Evolutionary conservation across 768 basidiomycete species (phyloP).

Genomic region (Collybiopsis luxurians): DNA sequence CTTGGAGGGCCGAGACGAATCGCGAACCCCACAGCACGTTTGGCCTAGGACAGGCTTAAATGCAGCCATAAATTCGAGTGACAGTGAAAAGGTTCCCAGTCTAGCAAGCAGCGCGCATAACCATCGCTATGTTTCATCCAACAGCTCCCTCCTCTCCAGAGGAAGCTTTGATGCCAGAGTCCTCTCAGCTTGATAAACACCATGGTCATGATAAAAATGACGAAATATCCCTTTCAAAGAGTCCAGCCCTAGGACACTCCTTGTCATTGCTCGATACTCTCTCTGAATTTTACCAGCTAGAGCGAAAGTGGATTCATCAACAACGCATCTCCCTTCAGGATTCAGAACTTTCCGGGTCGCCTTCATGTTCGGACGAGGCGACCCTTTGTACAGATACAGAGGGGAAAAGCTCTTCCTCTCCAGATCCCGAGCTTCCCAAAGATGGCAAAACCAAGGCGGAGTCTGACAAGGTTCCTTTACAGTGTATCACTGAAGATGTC

Average conservation of each 20-base stretch:
- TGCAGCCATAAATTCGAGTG: background rate
- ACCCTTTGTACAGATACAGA: too few relatives aligned
- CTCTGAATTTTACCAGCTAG: slow-evolving; percentile 64
- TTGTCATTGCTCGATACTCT: slow-evolving; percentile 61
- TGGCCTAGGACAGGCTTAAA: too few relatives aligned
- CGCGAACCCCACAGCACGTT: background rate
- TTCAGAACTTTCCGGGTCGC: too few relatives aligned
- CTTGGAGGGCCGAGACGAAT: slow-evolving; percentile 1
- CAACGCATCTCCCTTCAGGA: slow-evolving; percentile 60
- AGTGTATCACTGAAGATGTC: background rate
- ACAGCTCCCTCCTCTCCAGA: background rate
- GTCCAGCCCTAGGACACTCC: slow-evolving; percentile 43
- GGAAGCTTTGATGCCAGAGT: slow-evolving; percentile 25
- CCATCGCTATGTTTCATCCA: background rate
- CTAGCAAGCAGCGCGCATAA: background rate
- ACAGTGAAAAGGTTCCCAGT: background rate
- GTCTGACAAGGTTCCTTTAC: background rate
- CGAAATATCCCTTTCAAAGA: slow-evolving; percentile 20
- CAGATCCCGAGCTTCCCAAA: too few relatives aligned
- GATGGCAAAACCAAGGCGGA: too few relatives aligned
- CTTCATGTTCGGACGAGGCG: too few relatives aligned
- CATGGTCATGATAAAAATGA: background rate
- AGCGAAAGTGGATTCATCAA: slow-evolving; percentile 70
- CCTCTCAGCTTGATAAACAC: slow-evolving; percentile 20
- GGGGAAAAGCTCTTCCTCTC: background rate